phyloP scores from a whole-genome alignment of 345 rosid species.

The Lepidium didymum region DNA sequence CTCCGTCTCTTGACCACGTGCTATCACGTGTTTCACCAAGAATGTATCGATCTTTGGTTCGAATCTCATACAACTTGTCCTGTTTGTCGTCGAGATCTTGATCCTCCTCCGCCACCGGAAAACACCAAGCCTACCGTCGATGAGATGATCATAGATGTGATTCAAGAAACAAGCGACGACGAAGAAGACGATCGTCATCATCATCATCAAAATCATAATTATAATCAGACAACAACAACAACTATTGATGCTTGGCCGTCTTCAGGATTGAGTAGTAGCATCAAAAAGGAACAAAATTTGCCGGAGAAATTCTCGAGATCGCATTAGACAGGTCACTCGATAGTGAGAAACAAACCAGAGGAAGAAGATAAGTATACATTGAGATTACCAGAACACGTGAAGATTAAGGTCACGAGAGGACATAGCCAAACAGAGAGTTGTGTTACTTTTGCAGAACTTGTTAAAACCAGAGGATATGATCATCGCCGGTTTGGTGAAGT shows the following conservation, averaged over 20 bases:
- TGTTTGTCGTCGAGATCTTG: constrained; percentile 69
- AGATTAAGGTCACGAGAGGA: constrained; percentile 39
- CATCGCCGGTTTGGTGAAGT: constrained; percentile 33
- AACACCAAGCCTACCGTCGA: constrained; percentile 21
- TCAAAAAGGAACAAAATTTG: constrained; percentile 3
- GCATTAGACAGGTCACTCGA: constrained; percentile 75
- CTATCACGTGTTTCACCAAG: constrained; percentile 75
- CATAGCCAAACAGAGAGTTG: constrained; percentile 47
- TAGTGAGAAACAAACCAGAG: constrained; percentile 28
- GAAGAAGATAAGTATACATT: constrained; percentile 49
- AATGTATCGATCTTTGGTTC: constrained; percentile 87
- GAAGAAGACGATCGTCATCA: not conserved
- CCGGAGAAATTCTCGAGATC: constrained; percentile 49
- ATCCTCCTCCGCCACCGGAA: constrained; percentile 35
- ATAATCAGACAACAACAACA: not conserved
- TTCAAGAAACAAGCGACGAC: constrained; percentile 31
- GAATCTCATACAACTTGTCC: constrained; percentile 70
- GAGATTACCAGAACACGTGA: constrained; percentile 52
- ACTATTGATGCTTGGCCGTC: constrained; percentile 26
- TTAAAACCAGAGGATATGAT: constrained; percentile 12
- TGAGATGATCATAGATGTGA: constrained; percentile 40
- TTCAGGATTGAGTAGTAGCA: constrained; percentile 17
- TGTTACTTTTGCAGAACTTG: constrained; percentile 46
- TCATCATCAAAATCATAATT: not conserved
- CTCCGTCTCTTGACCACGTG: constrained; percentile 67